Evolutionary conservation across 1,284 basidiomycete genomes (phyloP).

Genomic region (Moesziomyces antarcticus): DNA sequence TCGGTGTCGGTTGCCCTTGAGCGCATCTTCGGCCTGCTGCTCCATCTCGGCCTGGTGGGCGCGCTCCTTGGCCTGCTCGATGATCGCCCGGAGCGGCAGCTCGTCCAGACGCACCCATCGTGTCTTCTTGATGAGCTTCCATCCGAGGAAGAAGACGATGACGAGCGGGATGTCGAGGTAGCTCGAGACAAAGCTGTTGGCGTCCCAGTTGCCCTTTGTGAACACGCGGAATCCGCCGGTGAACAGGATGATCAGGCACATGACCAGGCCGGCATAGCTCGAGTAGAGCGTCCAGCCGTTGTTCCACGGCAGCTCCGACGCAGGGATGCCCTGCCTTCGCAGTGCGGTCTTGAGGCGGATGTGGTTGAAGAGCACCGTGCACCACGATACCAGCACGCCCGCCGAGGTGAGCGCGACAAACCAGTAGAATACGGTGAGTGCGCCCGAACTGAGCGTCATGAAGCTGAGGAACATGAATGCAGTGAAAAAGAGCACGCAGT

Average conservation of each 20-base stretch:
- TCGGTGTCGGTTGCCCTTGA: conserved; percentile 11
- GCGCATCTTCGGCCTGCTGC: conserved; percentile 17
- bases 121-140: conserved; percentile 47
- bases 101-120: conserved; percentile 33
- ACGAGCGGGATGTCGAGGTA: conserved; percentile 81
- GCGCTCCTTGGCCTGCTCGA: conserved; percentile 24
- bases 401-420: conserved; percentile 75
- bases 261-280: conserved; percentile 35
- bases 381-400: conserved; percentile 82
- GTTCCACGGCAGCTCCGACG: conserved; percentile 70
- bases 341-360: conserved; percentile 78
- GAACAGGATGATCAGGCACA: conserved; percentile 48
- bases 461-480: conserved; percentile 77
- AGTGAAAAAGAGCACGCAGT: conserved; percentile 77
- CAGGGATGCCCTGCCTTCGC: conserved; percentile 74
- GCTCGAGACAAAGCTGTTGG: conserved; percentile 80
- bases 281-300: conserved; percentile 61
- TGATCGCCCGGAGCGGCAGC: conserved; percentile 21
- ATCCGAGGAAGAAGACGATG: conserved; percentile 76
- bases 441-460: conserved; percentile 69
- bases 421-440: conserved; percentile 73
- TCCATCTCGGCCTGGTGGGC: conserved; percentile 11
- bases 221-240: conserved; percentile 69
- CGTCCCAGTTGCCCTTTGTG: conserved; percentile 46
- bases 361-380: conserved; percentile 80